These are phyloP conservation scores for Tricholoma furcatifolium DNA, from an alignment of 768 basidiomycete species.

Conservation along the genomic window DNA sequence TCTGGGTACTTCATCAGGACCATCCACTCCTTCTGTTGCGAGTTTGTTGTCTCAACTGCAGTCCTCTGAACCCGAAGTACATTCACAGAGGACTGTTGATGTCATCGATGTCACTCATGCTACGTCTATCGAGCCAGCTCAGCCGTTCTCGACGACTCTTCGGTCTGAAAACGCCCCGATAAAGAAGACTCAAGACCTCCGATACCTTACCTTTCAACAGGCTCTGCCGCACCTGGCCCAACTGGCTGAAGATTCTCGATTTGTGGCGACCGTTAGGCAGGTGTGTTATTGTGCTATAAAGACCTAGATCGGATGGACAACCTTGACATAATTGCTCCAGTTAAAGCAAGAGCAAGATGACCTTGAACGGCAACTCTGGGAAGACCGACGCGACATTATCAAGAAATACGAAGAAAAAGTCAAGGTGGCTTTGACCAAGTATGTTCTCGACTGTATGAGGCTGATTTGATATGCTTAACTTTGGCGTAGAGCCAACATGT, in stretches of 20 bases:
- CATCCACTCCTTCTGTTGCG: constrained; percentile 45
- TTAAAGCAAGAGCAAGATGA: constrained; percentile 70
- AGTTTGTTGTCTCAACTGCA: constrained; percentile 63
- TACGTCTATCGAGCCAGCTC: constrained; percentile 3
- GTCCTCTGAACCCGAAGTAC: constrained; percentile 18
- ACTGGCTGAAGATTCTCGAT: constrained; percentile 51
- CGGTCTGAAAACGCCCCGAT: background rate
- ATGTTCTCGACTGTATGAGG: constrained; percentile 20
- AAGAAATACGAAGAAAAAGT: constrained; percentile 71
- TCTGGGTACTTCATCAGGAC: constrained; percentile 4
- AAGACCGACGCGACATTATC: constrained; percentile 61
- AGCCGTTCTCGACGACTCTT: background rate
- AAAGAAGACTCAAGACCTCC: constrained; percentile 37
- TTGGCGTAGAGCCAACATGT: constrained; percentile 57
- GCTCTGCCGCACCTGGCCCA: constrained; percentile 64
- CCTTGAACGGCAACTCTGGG: constrained; percentile 67
- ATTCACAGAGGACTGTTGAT: background rate
- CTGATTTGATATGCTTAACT: background rate
- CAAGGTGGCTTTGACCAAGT: constrained; percentile 68
- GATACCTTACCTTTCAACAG: constrained; percentile 62
- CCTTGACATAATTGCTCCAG: constrained; percentile 32
- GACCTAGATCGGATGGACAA: background rate
- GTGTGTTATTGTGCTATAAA: constrained; percentile 39
- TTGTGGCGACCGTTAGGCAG: constrained; percentile 49
- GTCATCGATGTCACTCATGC: background rate